Percentiles rank a stretch among this genome's conserved stretches.
phyloP scores from a whole-genome alignment of 305 asterid species.

The Fraxinus latifolia region DNA sequence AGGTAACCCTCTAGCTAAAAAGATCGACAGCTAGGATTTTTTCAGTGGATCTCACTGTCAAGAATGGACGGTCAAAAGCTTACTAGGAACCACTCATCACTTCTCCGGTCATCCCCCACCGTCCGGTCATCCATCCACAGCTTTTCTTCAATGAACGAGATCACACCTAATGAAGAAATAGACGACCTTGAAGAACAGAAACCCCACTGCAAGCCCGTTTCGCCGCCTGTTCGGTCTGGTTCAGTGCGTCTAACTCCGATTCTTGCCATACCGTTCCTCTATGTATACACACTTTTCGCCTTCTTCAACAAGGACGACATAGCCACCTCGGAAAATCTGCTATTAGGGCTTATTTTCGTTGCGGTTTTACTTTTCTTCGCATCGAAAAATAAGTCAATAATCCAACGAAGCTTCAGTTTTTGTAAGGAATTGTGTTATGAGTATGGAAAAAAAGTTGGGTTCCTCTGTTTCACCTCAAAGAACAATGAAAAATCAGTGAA shows the following conservation, averaged over 20 bases:
- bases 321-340: conserved; percentile 38
- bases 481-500: conserved; percentile 28
- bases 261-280: conserved; percentile 20
- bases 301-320: conserved; percentile 34
- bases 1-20: conserved; percentile 14
- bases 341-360: conserved; percentile 32
- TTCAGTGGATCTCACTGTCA: neutral
- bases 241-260: conserved; percentile 23
- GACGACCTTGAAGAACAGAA: conserved; percentile 47
- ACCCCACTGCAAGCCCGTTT: conserved; percentile 38
- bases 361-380: conserved; percentile 34
- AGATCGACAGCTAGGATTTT: conserved; percentile 3
- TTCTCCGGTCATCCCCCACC: conserved; percentile 48
- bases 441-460: conserved; percentile 23
- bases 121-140: conserved; percentile 48
- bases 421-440: conserved; percentile 23
- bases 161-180: conserved; percentile 25
- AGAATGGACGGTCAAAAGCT: conserved; percentile 46
- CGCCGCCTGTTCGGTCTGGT: conserved; percentile 6
- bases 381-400: conserved; percentile 22
- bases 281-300: conserved; percentile 31
- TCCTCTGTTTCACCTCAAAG: conserved; percentile 12
- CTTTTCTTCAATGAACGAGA: conserved; percentile 35
- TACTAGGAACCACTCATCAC: conserved; percentile 48
- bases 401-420: conserved; percentile 25